Percentiles rank a stretch among this genome's conserved stretches.
phyloP scores from a whole-genome alignment of 108 stramenopile genomes.

The Parietichytrium sp. region DNA sequence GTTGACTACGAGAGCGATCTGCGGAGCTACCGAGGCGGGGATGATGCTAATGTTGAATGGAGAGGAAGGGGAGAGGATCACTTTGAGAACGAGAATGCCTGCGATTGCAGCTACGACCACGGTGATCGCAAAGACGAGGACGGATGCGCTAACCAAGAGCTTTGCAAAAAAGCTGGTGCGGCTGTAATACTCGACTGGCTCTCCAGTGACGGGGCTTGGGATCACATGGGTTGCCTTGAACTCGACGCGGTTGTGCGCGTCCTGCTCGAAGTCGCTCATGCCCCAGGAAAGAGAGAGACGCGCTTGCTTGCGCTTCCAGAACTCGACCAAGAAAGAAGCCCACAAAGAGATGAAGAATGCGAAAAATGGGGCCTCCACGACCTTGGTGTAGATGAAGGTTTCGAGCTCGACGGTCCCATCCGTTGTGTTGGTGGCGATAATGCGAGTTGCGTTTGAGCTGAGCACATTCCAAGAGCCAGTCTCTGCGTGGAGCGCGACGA shows the following conservation, averaged over 20 bases:
- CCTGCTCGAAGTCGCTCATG: conserved; percentile 80
- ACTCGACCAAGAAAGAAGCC: conserved; percentile 83
- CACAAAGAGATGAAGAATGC: conserved; percentile 80
- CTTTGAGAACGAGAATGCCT: conserved; percentile 71
- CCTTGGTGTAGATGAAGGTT: conserved; percentile 12
- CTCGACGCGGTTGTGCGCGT: conserved; percentile 84
- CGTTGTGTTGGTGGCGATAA: neutral
- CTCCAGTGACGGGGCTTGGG: conserved; percentile 69
- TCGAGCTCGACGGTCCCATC: conserved; percentile 13
- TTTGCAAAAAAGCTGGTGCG: conserved; percentile 77
- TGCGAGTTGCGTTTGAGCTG: neutral
- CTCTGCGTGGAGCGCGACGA: conserved; percentile 38
- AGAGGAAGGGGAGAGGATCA: conserved; percentile 60
- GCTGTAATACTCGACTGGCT: conserved; percentile 77
- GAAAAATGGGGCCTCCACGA: conserved; percentile 39
- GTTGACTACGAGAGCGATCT: conserved; percentile 73
- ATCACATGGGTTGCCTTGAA: conserved; percentile 74
- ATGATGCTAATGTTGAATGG: conserved; percentile 71
- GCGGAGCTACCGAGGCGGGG: conserved; percentile 57
- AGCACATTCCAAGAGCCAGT: neutral
- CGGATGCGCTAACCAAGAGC: conserved; percentile 74
- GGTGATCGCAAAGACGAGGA: conserved; percentile 73
- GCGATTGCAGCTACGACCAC: conserved; percentile 59
- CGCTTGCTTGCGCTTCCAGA: conserved; percentile 80
- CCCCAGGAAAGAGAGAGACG: conserved; percentile 82